A percentile compares a stretch with the other conserved stretches of the same genome.
phyloP scores from a whole-genome alignment of 1,284 basidiomycete genomes.

The Ceratobasidium sp. region DNA sequence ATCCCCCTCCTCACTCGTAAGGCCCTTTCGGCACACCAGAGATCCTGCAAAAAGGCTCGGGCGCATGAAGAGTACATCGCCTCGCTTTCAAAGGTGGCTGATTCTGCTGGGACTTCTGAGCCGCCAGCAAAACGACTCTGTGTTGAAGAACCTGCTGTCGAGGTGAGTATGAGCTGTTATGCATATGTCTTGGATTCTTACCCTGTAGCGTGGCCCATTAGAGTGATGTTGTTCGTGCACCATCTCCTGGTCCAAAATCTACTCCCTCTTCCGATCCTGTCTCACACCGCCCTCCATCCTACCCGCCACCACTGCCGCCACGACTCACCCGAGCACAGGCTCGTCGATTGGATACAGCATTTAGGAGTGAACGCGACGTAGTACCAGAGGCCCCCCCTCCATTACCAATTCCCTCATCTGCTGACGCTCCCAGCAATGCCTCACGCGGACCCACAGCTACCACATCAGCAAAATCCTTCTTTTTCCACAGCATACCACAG shows the following conservation, averaged over 20 bases:
- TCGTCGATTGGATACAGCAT: not conserved
- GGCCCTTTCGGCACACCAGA: not conserved
- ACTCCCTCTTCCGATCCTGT: not conserved
- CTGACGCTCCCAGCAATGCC: not conserved
- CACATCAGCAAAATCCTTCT: no score
- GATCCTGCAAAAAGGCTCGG: not conserved
- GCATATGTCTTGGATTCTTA: not conserved
- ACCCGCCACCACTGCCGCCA: not conserved
- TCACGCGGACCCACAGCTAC: no score
- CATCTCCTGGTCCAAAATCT: no score
- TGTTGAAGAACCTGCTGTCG: no score
- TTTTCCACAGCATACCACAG: no score
- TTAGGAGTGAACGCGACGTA: not conserved
- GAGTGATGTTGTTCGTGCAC: not conserved
- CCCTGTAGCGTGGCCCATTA: no score
- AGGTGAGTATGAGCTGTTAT: no score
- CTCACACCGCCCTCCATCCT: not conserved
- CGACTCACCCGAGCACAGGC: conserved; percentile 9
- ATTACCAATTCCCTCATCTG: not conserved
- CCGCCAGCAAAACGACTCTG: not conserved
- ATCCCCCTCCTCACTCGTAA: no score
- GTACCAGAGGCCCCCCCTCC: conserved; percentile 12
- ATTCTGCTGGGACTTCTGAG: not conserved
- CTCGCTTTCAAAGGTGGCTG: not conserved
- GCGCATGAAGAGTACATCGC: not conserved